These are phyloP conservation scores for Manihot esculenta DNA, from an alignment of 441 rosid species.

Conservation along the genomic window DNA sequence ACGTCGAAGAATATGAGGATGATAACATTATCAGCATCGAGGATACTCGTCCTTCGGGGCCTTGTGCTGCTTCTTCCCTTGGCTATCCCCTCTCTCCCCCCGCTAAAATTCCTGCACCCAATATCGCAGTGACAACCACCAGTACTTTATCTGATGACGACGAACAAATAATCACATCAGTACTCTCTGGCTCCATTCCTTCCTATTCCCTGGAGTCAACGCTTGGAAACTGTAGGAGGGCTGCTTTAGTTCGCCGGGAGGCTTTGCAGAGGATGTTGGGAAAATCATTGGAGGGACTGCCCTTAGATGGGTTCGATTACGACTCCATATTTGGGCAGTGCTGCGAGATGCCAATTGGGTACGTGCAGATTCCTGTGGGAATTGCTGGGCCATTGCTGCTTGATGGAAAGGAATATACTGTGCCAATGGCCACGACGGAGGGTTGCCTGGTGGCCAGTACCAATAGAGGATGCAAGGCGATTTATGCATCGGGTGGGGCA, in stretches of 20 bases:
- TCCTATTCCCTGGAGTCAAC: conserved; percentile 60
- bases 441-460: conserved; percentile 78
- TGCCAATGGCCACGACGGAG: conserved; percentile 87
- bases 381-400: conserved; percentile 67
- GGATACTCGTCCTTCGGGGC: conserved; percentile 20
- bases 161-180: conserved; percentile 56
- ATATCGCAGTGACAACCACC: conserved; percentile 16
- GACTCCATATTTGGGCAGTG: conserved; percentile 69
- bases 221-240: conserved; percentile 65
- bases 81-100: not conserved
- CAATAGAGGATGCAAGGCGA: conserved; percentile 78
- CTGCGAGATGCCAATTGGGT: conserved; percentile 89
- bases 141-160: conserved; percentile 42
- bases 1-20: conserved; percentile 23
- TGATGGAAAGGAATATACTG: conserved; percentile 55
- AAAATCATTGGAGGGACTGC: conserved; percentile 55
- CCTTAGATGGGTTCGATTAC: conserved; percentile 72
- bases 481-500: conserved; percentile 62
- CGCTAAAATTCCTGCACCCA: not conserved
- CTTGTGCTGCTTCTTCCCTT: not conserved
- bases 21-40: not conserved
- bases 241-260: conserved; percentile 62
- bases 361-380: conserved; percentile 79
- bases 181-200: conserved; percentile 46
- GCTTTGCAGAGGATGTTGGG: conserved; percentile 67